These are phyloP conservation scores for Oryza punctata DNA, from an alignment of 176 grass and related monocot species.

Conservation along the genomic window DNA sequence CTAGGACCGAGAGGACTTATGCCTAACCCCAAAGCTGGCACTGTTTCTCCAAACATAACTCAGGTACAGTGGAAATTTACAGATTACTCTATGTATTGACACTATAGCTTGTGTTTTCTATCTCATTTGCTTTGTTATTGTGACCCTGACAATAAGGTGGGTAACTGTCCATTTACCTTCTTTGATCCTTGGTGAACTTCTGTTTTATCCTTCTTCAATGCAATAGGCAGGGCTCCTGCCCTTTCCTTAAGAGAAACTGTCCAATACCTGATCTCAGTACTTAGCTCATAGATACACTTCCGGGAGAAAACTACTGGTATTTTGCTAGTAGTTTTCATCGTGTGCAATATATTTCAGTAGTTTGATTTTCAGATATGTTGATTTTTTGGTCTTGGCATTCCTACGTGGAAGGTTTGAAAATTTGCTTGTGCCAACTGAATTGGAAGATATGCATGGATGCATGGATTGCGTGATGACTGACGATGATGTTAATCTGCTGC, in stretches of 20 bases:
- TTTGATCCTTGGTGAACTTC: background rate
- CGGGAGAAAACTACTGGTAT: constrained; percentile 3
- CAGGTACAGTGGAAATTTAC: constrained; percentile 57
- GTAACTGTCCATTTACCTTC: background rate
- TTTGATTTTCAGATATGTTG: background rate
- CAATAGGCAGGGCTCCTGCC: background rate
- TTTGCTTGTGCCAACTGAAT: background rate
- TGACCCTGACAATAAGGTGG: background rate
- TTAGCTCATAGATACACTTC: constrained; percentile 16
- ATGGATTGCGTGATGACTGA: background rate
- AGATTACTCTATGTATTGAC: constrained; percentile 10
- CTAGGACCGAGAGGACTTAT: constrained; percentile 99
- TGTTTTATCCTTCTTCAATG: background rate
- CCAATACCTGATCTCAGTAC: background rate
- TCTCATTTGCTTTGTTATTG: constrained; percentile 15
- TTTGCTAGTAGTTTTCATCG: constrained; percentile 5
- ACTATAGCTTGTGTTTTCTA: constrained; percentile 34
- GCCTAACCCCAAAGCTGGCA: constrained; percentile 99
- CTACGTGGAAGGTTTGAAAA: background rate
- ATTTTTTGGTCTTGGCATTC: background rate
- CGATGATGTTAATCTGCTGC: background rate
- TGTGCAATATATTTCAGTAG: background rate
- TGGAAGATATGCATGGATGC: background rate
- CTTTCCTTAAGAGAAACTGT: background rate
- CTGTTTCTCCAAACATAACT: constrained; percentile 88